A percentile compares a stretch with the other conserved stretches of the same genome.
Conservation (phyloP, 2,329 filamentous ascomycete species). For the Didymosphaeria variabile region DNA sequence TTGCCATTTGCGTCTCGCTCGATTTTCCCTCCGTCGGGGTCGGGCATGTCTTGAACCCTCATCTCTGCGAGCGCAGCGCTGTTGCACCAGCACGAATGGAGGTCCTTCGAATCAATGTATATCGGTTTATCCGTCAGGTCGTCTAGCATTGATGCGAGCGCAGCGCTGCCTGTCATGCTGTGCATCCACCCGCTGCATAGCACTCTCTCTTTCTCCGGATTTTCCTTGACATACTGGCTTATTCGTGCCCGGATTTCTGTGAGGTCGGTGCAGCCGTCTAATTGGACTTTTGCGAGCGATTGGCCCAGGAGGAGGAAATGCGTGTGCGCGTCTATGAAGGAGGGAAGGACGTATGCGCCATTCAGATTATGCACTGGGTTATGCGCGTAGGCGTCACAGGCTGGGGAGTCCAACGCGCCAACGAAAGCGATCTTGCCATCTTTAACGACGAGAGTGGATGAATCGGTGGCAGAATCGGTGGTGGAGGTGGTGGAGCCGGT, state of each 20-base stretch:
- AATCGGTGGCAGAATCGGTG: constrained; percentile 1
- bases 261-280: constrained; percentile 58
- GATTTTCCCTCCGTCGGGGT: constrained; percentile 63
- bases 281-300: constrained; percentile 61
- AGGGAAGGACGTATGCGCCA: constrained; percentile 57
- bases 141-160: constrained; percentile 61
- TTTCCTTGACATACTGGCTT: constrained; percentile 53
- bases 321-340: constrained; percentile 68
- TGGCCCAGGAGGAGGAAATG: constrained; percentile 66
- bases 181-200: constrained; percentile 66
- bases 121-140: constrained; percentile 62
- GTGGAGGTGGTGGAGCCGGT: constrained; percentile 9
- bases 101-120: constrained; percentile 65
- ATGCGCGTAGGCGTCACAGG: constrained; percentile 38
- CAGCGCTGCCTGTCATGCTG: constrained; percentile 61
- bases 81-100: constrained; percentile 67
- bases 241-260: constrained; percentile 61
- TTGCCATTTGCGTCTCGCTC: constrained; percentile 59
- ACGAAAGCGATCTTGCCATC: constrained; percentile 54
- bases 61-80: constrained; percentile 62
- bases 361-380: constrained; percentile 46
- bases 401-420: constrained; percentile 36
- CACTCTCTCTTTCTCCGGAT: constrained; percentile 59
- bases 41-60: constrained; percentile 56
- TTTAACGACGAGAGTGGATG: constrained; percentile 51